phyloP scores from a whole-genome alignment of 768 basidiomycete species.

The Mycena rebaudengoi region DNA sequence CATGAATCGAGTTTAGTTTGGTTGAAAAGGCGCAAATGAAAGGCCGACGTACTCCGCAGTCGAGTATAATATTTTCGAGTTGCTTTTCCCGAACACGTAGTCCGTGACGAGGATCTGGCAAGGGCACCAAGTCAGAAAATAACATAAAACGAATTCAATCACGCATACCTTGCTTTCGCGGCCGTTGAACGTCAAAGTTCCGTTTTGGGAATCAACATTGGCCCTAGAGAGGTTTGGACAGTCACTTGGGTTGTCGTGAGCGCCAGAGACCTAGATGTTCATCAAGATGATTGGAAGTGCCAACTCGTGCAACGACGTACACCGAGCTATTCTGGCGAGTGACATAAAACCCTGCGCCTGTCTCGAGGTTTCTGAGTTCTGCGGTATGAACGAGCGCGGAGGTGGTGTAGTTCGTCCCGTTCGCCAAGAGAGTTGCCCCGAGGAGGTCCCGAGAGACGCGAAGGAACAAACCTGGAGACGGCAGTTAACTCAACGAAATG shows the following conservation, averaged over 20 bases:
- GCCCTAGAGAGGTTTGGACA: slow-evolving; percentile 52
- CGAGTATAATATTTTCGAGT: slow-evolving; percentile 50
- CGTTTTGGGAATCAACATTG: slow-evolving; percentile 48
- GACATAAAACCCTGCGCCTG: slow-evolving; percentile 58
- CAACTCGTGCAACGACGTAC: slow-evolving; percentile 32
- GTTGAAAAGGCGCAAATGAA: not conserved
- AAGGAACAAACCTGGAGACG: slow-evolving; percentile 54
- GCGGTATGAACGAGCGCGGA: slow-evolving; percentile 53
- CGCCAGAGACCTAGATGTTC: slow-evolving; percentile 50
- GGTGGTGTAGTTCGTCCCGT: slow-evolving; percentile 60
- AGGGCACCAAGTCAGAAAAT: not conserved
- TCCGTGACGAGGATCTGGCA: slow-evolving; percentile 51
- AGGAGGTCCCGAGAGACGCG: slow-evolving; percentile 59
- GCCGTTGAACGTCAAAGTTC: slow-evolving; percentile 51
- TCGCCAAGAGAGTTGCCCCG: slow-evolving; percentile 52
- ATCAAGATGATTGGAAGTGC: not conserved
- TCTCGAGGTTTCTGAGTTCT: slow-evolving; percentile 55
- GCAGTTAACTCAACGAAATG: not conserved
- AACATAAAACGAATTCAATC: not conserved
- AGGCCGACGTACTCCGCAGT: slow-evolving; percentile 51
- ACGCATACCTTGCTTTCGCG: slow-evolving; percentile 50
- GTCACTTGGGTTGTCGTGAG: slow-evolving; percentile 52
- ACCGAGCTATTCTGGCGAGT: slow-evolving; percentile 54
- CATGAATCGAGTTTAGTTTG: not conserved
- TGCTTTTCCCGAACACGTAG: slow-evolving; percentile 51